Conservation (phyloP, 225 moss, liverwort and hornwort species). For the Lunularia cruciata region DNA sequence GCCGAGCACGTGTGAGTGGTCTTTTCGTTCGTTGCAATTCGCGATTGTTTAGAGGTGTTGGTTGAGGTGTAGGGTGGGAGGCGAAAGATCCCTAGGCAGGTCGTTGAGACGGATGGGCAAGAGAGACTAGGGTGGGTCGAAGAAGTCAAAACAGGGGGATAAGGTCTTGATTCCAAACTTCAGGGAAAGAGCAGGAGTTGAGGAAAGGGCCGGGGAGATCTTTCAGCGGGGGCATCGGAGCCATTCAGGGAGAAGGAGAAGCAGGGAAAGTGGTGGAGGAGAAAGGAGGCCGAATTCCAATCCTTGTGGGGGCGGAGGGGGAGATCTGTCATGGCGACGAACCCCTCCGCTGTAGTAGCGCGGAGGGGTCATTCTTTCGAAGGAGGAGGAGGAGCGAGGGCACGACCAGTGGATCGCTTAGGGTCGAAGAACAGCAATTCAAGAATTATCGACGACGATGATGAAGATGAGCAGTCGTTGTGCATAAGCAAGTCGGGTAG, state of each 20-base stretch:
- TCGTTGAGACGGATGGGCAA: background rate
- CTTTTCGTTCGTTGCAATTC: background rate
- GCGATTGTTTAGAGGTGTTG: background rate
- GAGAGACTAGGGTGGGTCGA: background rate
- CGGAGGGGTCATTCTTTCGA: conserved; percentile 44
- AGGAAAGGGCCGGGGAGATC: background rate
- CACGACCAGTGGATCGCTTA: conserved; percentile 23
- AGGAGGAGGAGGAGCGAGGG: conserved; percentile 25
- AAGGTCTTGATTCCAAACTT: background rate
- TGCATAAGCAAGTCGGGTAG: conserved; percentile 27
- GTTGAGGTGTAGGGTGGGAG: background rate
- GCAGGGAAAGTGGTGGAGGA: background rate
- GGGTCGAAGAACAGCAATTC: conserved; percentile 17
- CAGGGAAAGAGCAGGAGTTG: background rate
- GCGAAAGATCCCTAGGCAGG: background rate
- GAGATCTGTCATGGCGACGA: conserved; percentile 41
- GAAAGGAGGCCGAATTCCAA: background rate
- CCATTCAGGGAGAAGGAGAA: background rate
- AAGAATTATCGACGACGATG: conserved; percentile 29
- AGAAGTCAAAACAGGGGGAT: background rate
- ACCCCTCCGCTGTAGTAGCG: conserved; percentile 32
- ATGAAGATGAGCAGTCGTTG: conserved; percentile 35
- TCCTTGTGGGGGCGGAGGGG: background rate
- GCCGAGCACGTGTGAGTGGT: background rate
- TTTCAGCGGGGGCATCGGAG: background rate